A percentile compares a stretch with the other conserved stretches of the same genome.
These are phyloP conservation scores for sweet orange (Citrus sinensis) DNA, from an alignment of 345 rosid species.

Conservation along the genomic window DNA sequence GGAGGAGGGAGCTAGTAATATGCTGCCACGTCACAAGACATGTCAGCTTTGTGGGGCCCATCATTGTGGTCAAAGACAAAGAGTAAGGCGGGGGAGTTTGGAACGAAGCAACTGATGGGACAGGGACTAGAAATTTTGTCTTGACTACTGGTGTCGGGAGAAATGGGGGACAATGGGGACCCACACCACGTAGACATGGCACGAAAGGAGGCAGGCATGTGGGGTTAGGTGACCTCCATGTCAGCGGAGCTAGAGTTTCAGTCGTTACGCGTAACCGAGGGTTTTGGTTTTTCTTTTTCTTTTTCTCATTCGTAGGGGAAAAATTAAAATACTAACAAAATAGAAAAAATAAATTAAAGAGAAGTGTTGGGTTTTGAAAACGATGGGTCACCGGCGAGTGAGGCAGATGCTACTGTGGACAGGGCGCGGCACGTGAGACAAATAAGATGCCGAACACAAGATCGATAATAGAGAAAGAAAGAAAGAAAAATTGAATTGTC, in stretches of 20 bases:
- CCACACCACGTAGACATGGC: conserved; percentile 51
- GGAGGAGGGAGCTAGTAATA: conserved; percentile 7
- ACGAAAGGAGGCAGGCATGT: conserved; percentile 55
- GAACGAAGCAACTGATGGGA: conserved; percentile 30
- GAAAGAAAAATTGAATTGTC: conserved; percentile 1
- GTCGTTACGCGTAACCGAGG: too few species aligned
- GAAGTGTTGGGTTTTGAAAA: conserved; percentile 34
- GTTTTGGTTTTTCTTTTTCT: too few species aligned
- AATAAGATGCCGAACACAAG: not conserved
- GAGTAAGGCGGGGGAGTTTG: conserved; percentile 18
- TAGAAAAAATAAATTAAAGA: too few species aligned
- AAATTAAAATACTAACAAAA: too few species aligned
- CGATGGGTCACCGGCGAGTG: conserved; percentile 35
- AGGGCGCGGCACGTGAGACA: conserved; percentile 13
- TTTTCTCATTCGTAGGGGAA: not conserved
- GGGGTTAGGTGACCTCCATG: conserved; percentile 72
- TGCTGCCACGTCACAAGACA: conserved; percentile 36
- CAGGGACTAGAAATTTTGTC: not conserved
- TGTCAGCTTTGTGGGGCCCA: conserved; percentile 15
- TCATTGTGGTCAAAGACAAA: not conserved
- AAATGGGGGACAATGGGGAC: conserved; percentile 44
- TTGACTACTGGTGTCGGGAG: conserved; percentile 19
- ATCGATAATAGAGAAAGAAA: not conserved
- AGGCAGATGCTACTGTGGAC: conserved; percentile 21
- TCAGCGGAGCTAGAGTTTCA: conserved; percentile 24